These are phyloP conservation scores for Aspergillus olivimuriae DNA, from an alignment of 495 filamentous ascomycete genomes.

Conservation along the genomic window DNA sequence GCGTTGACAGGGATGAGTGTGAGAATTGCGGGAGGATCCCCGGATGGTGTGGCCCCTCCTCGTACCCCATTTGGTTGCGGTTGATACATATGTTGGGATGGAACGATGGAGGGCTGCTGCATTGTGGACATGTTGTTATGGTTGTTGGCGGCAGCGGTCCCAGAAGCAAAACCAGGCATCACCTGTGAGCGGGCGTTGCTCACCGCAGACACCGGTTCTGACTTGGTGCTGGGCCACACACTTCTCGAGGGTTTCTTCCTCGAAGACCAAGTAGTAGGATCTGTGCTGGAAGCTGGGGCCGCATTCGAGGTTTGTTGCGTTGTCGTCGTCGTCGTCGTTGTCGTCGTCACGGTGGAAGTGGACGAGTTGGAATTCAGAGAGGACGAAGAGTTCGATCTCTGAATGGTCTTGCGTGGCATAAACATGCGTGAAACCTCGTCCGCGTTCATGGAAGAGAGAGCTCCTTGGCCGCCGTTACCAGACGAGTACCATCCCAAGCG, in stretches of 20 bases:
- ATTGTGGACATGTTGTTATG: slow-evolving; percentile 62
- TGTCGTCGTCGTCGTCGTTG: neutral
- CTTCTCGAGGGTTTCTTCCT: slow-evolving; percentile 64
- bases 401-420: slow-evolving; percentile 75
- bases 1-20: slow-evolving; percentile 81
- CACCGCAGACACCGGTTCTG: slow-evolving; percentile 59
- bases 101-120: slow-evolving; percentile 69
- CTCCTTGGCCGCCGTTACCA: slow-evolving; percentile 69
- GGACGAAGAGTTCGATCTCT: slow-evolving; percentile 82
- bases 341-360: slow-evolving; percentile 36
- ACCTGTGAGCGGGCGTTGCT: slow-evolving; percentile 56
- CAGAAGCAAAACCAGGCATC: slow-evolving; percentile 57
- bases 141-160: slow-evolving; percentile 57
- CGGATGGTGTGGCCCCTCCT: slow-evolving; percentile 44
- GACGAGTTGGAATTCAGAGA: slow-evolving; percentile 64
- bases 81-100: slow-evolving; percentile 62
- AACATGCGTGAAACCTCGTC: slow-evolving; percentile 88
- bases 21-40: slow-evolving; percentile 65
- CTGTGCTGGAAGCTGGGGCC: slow-evolving; percentile 32
- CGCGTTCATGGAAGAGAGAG: slow-evolving; percentile 70
- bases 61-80: slow-evolving; percentile 57
- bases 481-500: slow-evolving; percentile 52
- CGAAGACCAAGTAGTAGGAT: slow-evolving; percentile 47
- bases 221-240: slow-evolving; percentile 67
- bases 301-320: slow-evolving; percentile 42